A percentile compares a stretch with the other conserved stretches of the same genome.
Evolutionary conservation across 23 red algal genomes (phyloP).

Genomic region (Porphyridium purpureum): DNA sequence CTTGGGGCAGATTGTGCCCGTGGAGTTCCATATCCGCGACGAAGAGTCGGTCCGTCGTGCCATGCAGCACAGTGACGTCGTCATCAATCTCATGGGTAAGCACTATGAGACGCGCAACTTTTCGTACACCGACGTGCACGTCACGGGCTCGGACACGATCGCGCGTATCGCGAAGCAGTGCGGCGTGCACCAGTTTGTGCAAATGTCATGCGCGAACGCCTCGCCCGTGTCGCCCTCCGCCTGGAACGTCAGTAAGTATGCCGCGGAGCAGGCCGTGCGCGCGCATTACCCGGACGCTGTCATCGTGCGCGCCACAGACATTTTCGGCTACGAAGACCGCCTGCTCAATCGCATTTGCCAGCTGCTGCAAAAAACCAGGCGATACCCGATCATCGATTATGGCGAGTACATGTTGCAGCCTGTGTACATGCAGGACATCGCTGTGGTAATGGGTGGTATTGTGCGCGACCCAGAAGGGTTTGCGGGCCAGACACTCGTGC

Average conservation of each 20-base stretch:
- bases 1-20: constrained; percentile 79
- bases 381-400: constrained; percentile 19
- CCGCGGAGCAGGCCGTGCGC: constrained; percentile 48
- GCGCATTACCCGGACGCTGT: constrained; percentile 53
- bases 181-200: constrained; percentile 70
- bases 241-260: constrained; percentile 48
- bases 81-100: constrained; percentile 96
- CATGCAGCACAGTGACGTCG: constrained; percentile 36
- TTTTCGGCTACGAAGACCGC: constrained; percentile 83
- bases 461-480: constrained; percentile 56
- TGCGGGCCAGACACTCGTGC: constrained; percentile 44
- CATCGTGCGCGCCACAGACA: constrained; percentile 73
- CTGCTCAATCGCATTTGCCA: constrained; percentile 54
- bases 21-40: constrained; percentile 68
- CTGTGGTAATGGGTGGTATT: constrained; percentile 37
- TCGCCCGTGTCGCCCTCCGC: constrained; percentile 9
- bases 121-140: constrained; percentile 49
- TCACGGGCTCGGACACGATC: constrained; percentile 15
- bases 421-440: constrained; percentile 82
- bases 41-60: constrained; percentile 33
- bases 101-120: constrained; percentile 62
- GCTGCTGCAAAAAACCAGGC: constrained; percentile 4
- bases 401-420: constrained; percentile 61
- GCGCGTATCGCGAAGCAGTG: constrained; percentile 46
- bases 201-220: constrained; percentile 57